phyloP scores from a whole-genome alignment of 352 stramenopile species.

The Pythium scleroteichum region DNA sequence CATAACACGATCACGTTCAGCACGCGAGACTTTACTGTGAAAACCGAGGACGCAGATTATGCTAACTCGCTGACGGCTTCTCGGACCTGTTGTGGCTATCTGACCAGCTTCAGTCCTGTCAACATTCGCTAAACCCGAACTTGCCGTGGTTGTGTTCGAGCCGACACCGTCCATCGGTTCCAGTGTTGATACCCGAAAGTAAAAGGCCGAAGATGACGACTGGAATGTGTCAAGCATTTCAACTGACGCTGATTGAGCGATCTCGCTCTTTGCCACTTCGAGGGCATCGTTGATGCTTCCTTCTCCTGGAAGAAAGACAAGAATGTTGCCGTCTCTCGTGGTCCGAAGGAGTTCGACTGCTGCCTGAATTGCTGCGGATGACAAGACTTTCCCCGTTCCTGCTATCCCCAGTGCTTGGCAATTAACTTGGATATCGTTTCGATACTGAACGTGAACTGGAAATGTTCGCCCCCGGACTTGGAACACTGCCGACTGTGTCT shows the following conservation, averaged over 20 bases:
- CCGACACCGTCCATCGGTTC: no score
- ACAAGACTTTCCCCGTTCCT: constrained; percentile 16
- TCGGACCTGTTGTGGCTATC: neutral
- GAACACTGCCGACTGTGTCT: constrained; percentile 19
- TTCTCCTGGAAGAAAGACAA: constrained; percentile 32
- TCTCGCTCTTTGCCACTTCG: constrained; percentile 11
- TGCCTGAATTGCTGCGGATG: constrained; percentile 22
- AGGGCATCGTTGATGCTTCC: constrained; percentile 28
- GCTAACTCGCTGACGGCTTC: neutral
- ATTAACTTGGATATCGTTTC: constrained; percentile 27
- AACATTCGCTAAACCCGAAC: no score
- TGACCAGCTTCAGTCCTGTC: no score
- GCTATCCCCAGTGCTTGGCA: constrained; percentile 5
- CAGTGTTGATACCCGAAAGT: constrained; percentile 13
- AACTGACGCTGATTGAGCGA: constrained; percentile 12
- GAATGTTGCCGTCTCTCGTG: constrained; percentile 28
- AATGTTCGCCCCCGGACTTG: constrained; percentile 28
- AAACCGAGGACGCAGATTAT: constrained; percentile 26
- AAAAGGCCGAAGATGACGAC: constrained; percentile 12
- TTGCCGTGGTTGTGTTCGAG: no score
- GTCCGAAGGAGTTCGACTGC: constrained; percentile 22
- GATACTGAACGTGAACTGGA: constrained; percentile 30
- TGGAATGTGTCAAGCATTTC: constrained; percentile 11
- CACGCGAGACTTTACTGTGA: constrained; percentile 24
- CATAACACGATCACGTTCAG: constrained; percentile 27